Percentiles rank a stretch among this genome's conserved stretches.
phyloP scores from a whole-genome alignment of 305 asterid genomes.

The Fraxinus floribunda region DNA sequence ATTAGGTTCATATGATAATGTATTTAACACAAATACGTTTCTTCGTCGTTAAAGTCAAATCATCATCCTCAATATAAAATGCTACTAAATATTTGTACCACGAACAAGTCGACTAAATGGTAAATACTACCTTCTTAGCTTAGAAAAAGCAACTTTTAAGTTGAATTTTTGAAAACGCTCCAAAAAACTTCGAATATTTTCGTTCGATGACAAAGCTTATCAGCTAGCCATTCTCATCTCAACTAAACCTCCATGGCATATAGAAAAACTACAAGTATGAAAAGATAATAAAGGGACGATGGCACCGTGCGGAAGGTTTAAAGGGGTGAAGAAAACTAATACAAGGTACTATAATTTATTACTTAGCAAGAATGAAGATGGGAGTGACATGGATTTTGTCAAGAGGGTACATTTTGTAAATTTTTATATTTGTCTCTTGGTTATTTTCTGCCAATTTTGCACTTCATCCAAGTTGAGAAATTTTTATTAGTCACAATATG shows the following conservation, averaged over 20 bases:
- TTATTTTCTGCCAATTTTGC: not conserved
- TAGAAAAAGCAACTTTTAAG: not conserved
- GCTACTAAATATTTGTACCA: not conserved
- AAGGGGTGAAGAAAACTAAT: not conserved
- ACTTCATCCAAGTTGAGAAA: not conserved
- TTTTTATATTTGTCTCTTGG: not conserved
- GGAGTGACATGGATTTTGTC: not conserved
- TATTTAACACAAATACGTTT: not conserved
- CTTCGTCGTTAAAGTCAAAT: not conserved
- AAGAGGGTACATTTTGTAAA: not conserved
- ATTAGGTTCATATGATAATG: not conserved
- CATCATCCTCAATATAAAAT: not conserved
- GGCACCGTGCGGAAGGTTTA: not conserved
- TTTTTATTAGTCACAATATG: not conserved
- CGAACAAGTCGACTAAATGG: not conserved
- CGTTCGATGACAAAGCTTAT: not conserved
- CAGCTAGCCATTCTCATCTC: not conserved
- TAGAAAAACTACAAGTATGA: not conserved
- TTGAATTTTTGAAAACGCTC: not conserved
- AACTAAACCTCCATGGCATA: not conserved
- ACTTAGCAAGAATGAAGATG: not conserved
- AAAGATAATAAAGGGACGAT: not conserved
- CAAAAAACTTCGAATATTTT: not conserved
- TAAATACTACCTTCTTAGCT: not conserved
- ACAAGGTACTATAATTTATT: not conserved